Base-by-base conservation (phyloP, 2,329 filamentous ascomycete species). In the Aspergillus vadensis region DNA sequence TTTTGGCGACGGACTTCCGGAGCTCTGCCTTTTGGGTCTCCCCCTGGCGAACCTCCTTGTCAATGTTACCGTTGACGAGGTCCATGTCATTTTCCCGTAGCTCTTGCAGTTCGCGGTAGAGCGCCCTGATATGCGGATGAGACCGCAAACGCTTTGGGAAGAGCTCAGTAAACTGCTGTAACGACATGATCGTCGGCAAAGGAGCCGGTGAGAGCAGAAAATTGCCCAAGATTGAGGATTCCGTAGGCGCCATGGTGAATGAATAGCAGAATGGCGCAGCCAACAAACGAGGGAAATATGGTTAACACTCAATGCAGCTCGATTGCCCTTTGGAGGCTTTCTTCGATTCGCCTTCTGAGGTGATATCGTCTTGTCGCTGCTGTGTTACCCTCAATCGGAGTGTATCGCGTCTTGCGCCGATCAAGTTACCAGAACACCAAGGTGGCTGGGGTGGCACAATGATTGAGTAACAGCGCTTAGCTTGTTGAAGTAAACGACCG, bases 91-190 rank as follows among this genome's bases (percentile, higher is more conserved):
- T 82, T 63, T 88, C 86, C 57, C 92, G 86, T 72, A 92, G 85
- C 61, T 87, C 83, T 69, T 95, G 90, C 2, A 96, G 82, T 73
- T 95, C 90, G 51, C 90, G 86, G 73, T 96, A 96, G 5, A 97
- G 81, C 0, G 83, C 80, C 59, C 86, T 85, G 51, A 94, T 83
- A 58, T 89, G 86, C 0, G 89, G 85, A 50, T 88, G 88, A 23
- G 83, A 79, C 61, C 88, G 88, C 53, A 88, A 81, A 41, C 85
- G 76, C 54, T 83, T 85, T 10, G 92, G 91, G 70, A 96, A 95
- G 44, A 94, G 83, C 27, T 88, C 83, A 47, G 86, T 87, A 80
- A 96, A 96, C 65, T 91, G 85, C 59, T 87, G 82, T 50, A 92
- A 83, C 7, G 91, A 88, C 67, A 92, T 81, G 70, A 92, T 85